Evolutionary conservation across 2,329 filamentous ascomycete genomes (phyloP).

Genomic region (Fusarium pseudograminearum): DNA sequence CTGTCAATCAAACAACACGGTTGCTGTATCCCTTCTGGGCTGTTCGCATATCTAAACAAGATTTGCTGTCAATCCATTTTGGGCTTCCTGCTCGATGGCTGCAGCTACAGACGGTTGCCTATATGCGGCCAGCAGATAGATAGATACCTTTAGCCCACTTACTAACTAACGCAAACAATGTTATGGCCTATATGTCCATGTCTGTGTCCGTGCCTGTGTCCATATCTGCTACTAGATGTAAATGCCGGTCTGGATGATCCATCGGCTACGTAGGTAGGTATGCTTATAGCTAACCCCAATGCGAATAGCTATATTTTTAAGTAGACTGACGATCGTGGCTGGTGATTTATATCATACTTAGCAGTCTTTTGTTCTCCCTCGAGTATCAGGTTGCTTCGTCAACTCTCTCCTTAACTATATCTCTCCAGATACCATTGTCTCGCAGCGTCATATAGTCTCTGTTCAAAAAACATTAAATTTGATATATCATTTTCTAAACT

Average conservation of each 20-base stretch:
- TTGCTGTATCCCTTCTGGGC: background rate
- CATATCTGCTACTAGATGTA: slow-evolving; percentile 3
- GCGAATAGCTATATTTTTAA: slow-evolving; percentile 19
- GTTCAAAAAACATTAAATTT: background rate
- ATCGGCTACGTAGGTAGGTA: slow-evolving; percentile 9
- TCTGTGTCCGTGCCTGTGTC: background rate
- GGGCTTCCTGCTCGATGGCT: slow-evolving; percentile 4
- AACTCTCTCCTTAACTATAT: slow-evolving; percentile 5
- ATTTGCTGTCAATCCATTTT: slow-evolving; percentile 16
- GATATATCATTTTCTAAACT: background rate
- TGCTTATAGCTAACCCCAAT: background rate
- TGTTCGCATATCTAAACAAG: slow-evolving; percentile 6
- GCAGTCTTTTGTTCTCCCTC: slow-evolving; percentile 1
- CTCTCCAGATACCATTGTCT: slow-evolving; percentile 14
- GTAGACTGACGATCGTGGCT: slow-evolving; percentile 1
- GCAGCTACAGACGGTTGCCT: slow-evolving; percentile 10
- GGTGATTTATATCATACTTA: slow-evolving; percentile 4
- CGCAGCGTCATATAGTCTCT: background rate
- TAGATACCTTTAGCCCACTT: background rate
- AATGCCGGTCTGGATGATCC: slow-evolving; percentile 15
- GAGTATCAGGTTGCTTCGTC: slow-evolving; percentile 19
- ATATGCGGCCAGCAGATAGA: slow-evolving; percentile 3
- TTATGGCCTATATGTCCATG: background rate
- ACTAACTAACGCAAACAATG: background rate
- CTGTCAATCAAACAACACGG: slow-evolving; percentile 5